Evolutionary conservation across 352 stramenopile genomes (phyloP).

Genomic region (Thalassiosira ordinaria): DNA sequence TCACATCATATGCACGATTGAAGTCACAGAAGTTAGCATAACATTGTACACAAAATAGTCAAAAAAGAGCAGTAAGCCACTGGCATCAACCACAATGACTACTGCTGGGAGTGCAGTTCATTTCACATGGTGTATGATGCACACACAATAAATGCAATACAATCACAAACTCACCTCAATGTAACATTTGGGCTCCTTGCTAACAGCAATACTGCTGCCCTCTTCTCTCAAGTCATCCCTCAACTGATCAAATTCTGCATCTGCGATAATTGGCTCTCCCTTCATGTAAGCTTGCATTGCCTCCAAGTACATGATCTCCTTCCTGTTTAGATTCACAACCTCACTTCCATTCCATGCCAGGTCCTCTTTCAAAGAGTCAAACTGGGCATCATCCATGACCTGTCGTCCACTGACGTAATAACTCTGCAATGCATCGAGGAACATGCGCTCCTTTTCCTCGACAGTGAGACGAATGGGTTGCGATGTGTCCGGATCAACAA

Average conservation of each 20-base stretch:
- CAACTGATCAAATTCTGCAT: conserved; percentile 84
- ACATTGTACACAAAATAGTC: too few relatives aligned
- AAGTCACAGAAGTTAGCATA: too few relatives aligned
- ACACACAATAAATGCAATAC: too few relatives aligned
- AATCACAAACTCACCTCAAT: conserved; percentile 69
- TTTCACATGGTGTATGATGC: too few relatives aligned
- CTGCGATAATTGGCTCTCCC: conserved; percentile 68
- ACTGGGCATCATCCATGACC: conserved; percentile 84
- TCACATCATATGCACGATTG: too few relatives aligned
- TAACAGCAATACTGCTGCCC: conserved; percentile 78
- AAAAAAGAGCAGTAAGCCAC: too few relatives aligned
- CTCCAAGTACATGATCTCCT: conserved; percentile 84
- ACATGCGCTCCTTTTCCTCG: conserved; percentile 87
- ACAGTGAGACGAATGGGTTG: conserved; percentile 67
- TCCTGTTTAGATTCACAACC: conserved; percentile 83
- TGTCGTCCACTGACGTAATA: conserved; percentile 86
- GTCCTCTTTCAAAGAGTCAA: conserved; percentile 88
- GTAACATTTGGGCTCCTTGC: conserved; percentile 87
- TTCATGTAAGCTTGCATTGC: conserved; percentile 83
- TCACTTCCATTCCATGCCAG: conserved; percentile 85
- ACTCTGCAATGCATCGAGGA: conserved; percentile 86
- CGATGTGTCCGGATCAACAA: conserved; percentile 62
- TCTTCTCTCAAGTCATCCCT: conserved; percentile 77
- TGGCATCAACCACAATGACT: too few relatives aligned
- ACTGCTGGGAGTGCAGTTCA: too few relatives aligned